Conservation (phyloP, 2,329 filamentous ascomycete genomes). For the Didymella sp. region DNA sequence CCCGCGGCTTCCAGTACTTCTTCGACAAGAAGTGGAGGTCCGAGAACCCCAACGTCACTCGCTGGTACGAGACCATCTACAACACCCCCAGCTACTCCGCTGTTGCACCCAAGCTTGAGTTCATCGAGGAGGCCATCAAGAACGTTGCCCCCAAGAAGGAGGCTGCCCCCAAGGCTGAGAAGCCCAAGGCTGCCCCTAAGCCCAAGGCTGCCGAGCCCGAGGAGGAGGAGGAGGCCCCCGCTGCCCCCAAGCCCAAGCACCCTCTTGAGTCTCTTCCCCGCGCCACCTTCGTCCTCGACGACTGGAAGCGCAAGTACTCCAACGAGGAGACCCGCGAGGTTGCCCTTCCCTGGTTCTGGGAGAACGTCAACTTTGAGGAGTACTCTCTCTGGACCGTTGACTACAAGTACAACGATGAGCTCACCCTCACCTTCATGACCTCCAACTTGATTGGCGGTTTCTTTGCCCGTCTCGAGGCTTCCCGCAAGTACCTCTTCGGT, state of each 20-base stretch:
- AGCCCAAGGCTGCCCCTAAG: slow-evolving; percentile 67
- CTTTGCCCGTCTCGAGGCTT: slow-evolving; percentile 95
- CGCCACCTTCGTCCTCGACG: slow-evolving; percentile 83
- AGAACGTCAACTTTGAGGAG: slow-evolving; percentile 91
- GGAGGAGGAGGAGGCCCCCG: slow-evolving; percentile 64
- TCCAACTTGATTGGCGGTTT: slow-evolving; percentile 98
- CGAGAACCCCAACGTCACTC: slow-evolving; percentile 82
- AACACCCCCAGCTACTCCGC: slow-evolving; percentile 91
- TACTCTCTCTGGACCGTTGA: slow-evolving; percentile 94
- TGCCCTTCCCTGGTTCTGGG: slow-evolving; percentile 97
- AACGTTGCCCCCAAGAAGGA: slow-evolving; percentile 77
- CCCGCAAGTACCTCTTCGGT: slow-evolving; percentile 98
- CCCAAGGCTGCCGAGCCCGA: slow-evolving; percentile 62
- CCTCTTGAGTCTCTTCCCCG: slow-evolving; percentile 84
- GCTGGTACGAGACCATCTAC: slow-evolving; percentile 94
- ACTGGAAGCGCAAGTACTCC: slow-evolving; percentile 99
- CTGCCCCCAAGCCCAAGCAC: slow-evolving; percentile 93
- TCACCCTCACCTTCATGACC: slow-evolving; percentile 98
- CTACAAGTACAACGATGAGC: slow-evolving; percentile 99
- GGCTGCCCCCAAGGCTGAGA: slow-evolving; percentile 71
- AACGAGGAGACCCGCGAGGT: slow-evolving; percentile 85
- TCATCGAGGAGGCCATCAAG: slow-evolving; percentile 82
- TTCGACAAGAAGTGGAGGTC: slow-evolving; percentile 89
- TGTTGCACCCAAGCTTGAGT: slow-evolving; percentile 75
- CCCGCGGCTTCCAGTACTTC: slow-evolving; percentile 91